Conservation (phyloP, 306 rosid genomes). For the Lathyrus aphaca region DNA sequence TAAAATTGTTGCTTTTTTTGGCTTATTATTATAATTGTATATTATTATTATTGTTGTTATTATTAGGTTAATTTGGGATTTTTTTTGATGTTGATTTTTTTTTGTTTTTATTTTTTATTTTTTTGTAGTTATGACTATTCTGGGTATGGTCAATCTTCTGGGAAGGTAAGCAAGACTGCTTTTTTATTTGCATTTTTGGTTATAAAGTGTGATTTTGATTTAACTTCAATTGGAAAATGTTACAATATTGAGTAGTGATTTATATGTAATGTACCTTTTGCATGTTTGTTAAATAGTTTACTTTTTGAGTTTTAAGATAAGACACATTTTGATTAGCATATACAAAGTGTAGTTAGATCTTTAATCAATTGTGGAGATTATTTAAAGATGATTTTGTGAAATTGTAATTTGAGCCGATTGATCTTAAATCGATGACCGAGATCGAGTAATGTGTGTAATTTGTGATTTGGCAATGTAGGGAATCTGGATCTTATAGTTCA, state of each 20-base stretch:
- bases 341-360: background rate
- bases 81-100: background rate
- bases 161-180: constrained; percentile 63
- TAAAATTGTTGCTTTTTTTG: background rate
- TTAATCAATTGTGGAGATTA: background rate
- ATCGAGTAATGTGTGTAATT: background rate
- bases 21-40: background rate
- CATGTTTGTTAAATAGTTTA: background rate
- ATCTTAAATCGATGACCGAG: background rate
- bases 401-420: background rate
- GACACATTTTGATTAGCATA: background rate
- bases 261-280: background rate
- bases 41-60: background rate
- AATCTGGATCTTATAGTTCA: background rate
- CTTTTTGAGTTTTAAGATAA: background rate
- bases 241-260: background rate
- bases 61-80: constrained; percentile 2
- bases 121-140: constrained; percentile 83
- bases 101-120: background rate
- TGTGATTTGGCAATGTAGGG: background rate
- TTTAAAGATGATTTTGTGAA: background rate
- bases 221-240: background rate
- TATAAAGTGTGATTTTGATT: background rate
- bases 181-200: background rate
- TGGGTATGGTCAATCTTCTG: constrained; percentile 86